A percentile compares a stretch with the other conserved stretches of the same genome.
phyloP scores from a whole-genome alignment of 192 early-diverging fungal species.

The Diversispora eburnea region DNA sequence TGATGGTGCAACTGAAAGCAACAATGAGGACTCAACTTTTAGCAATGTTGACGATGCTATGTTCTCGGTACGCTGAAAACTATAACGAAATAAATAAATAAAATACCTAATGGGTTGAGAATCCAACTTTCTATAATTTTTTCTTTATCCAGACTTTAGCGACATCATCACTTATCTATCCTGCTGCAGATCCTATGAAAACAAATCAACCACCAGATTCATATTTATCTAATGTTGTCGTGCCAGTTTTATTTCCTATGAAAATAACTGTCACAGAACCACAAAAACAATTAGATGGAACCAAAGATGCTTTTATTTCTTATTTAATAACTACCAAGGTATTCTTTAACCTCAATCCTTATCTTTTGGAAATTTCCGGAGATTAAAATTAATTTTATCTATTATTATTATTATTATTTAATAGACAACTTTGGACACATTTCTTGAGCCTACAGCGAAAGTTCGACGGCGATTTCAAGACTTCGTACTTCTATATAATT shows the following conservation, averaged over 20 bases:
- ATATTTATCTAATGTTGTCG: not conserved
- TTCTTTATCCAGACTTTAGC: conserved; percentile 2
- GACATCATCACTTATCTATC: not conserved
- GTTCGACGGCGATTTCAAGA: conserved; percentile 92
- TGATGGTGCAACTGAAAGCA: not conserved
- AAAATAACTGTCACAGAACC: conserved; percentile 71
- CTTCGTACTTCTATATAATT: conserved; percentile 84
- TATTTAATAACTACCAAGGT: conserved; percentile 82
- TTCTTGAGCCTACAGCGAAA: conserved; percentile 48
- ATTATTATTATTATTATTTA: not conserved
- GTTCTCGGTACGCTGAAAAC: not conserved
- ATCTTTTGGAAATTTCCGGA: not conserved
- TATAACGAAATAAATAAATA: not conserved
- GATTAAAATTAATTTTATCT: too few species aligned
- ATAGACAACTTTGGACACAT: conserved; percentile 62
- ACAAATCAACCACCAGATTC: not conserved
- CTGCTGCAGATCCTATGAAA: not conserved
- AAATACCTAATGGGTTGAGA: not conserved
- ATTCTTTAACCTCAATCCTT: conserved; percentile 20
- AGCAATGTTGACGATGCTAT: not conserved
- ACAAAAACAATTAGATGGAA: conserved; percentile 88
- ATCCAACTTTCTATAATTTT: not conserved
- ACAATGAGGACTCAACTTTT: not conserved
- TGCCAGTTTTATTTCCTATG: conserved; percentile 35
- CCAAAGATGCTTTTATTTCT: conserved; percentile 71